phyloP scores from a whole-genome alignment of 2,329 filamentous ascomycete species.

The Ophiostoma quercus region DNA sequence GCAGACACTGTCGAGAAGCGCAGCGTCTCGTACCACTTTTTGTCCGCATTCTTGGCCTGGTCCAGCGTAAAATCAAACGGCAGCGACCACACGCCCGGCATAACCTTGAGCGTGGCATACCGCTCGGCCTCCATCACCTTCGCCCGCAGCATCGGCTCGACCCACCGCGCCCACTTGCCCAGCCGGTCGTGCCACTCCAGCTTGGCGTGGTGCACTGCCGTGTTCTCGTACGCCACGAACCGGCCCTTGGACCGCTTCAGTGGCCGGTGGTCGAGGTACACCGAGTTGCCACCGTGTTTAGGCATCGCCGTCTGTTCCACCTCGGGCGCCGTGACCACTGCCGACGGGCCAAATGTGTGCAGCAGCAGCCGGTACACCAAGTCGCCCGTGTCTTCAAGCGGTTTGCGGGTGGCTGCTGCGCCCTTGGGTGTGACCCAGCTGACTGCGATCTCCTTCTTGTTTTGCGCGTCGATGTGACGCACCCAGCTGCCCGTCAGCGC shows the following conservation, averaged over 20 bases:
- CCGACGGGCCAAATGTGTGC: constrained; percentile 32
- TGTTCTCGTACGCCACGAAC: constrained; percentile 34
- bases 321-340: not conserved
- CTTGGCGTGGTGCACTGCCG: constrained; percentile 32
- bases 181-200: constrained; percentile 36
- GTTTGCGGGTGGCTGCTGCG: constrained; percentile 20
- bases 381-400: constrained; percentile 38
- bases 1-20: constrained; percentile 33
- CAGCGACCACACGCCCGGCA: not conserved
- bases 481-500: constrained; percentile 39
- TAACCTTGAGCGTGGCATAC: not conserved
- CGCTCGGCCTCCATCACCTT: not conserved
- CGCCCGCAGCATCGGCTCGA: constrained; percentile 22
- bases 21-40: constrained; percentile 17
- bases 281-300: constrained; percentile 11
- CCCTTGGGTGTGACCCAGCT: constrained; percentile 22
- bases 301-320: not conserved
- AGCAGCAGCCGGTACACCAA: constrained; percentile 44
- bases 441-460: constrained; percentile 18
- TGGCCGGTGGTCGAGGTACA: constrained; percentile 28
- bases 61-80: constrained; percentile 15
- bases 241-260: constrained; percentile 28
- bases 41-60: not conserved
- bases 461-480: constrained; percentile 27
- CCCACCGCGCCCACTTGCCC: constrained; percentile 24